phyloP scores from a whole-genome alignment of 2,329 filamentous ascomycete genomes.

The Neoscytalidium dimidiatum region DNA sequence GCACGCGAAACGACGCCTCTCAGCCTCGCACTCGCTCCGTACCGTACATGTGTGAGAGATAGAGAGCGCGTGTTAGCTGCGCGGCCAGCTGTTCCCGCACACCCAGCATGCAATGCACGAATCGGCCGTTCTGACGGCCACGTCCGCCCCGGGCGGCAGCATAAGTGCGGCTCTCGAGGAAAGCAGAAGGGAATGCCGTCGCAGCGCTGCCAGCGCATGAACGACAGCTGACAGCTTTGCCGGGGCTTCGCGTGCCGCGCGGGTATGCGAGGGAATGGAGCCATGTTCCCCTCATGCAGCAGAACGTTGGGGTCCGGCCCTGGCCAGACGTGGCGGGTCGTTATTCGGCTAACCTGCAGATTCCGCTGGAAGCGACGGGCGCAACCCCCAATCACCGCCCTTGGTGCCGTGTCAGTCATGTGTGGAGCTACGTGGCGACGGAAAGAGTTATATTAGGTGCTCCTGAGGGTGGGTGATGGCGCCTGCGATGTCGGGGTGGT shows the following conservation, averaged over 20 bases:
- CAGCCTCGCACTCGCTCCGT: too few relatives aligned
- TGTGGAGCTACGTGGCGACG: slow-evolving; percentile 12
- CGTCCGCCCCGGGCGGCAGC: not conserved
- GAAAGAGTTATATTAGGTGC: not conserved
- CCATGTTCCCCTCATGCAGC: not conserved
- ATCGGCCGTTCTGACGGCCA: slow-evolving; percentile 6
- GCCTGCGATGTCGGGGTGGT: not conserved
- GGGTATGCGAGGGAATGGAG: not conserved
- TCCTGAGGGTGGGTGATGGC: not conserved
- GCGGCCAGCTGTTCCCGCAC: not conserved
- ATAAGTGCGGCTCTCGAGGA: not conserved
- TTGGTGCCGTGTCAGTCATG: not conserved
- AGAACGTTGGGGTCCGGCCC: not conserved
- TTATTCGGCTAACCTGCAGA: slow-evolving; percentile 10
- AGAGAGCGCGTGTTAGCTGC: not conserved
- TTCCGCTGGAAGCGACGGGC: not conserved
- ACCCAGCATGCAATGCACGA: not conserved
- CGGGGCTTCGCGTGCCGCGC: not conserved
- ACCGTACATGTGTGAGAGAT: too few relatives aligned
- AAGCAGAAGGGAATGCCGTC: not conserved
- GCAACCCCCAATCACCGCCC: not conserved
- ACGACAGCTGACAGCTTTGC: not conserved
- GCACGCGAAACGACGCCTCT: too few relatives aligned
- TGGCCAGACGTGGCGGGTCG: not conserved
- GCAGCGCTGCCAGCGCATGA: not conserved